Evolutionary conservation across 2,329 filamentous ascomycete genomes (phyloP), one percentile per base, ranked within the genome.

Genomic region (Pseudogymnoascus sp.): DNA sequence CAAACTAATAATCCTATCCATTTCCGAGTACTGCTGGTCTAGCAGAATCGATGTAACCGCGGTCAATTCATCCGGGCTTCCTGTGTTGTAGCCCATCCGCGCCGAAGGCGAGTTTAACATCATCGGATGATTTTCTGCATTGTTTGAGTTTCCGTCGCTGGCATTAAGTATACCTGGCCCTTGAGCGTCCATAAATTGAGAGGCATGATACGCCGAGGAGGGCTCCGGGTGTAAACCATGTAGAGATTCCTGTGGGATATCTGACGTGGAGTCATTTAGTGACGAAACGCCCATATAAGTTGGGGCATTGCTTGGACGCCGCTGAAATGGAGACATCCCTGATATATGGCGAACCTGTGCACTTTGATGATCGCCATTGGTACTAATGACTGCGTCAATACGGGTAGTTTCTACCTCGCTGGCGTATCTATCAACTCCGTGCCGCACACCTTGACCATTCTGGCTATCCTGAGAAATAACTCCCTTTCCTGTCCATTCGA

Each of bases 1-100:
- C 60, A 67, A 68, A 47, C 63, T 72, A 62, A 73, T 72, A 5
- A 73, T 67, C 8, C 71, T 67, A 60, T 73, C 71, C 64, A 71
- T 64, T 26, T 69, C 71, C 4, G 67, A 66, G 36, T 68, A 73
- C 40, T 72, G 69, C 26, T 71, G 70, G 42, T 67, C 69, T 16
- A 69, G 60, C 64, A 72, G 62, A 29, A 69, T 66, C 14, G 66
- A 66, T 6, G 71, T 68, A 8, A 71, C 67, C 14, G 66, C 63
- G 34, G 66, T 64, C 8, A 69, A 42, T 26, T 71, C 68, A 31
- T 71, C 70, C 12, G 62, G 51, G 5, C 62, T 64, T 26, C 64
- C 63, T 23, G 62, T 54, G 47, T 31, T 59, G 11, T 61, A 47
- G 23, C 63, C 36, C 6, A 62, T 54, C 16, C 62, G 16, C 29